A percentile compares a stretch with the other conserved stretches of the same genome.
Evolutionary conservation across 805 yeast genomes (phyloP).

Genomic region (Lipomyces yamanashiensis): DNA sequence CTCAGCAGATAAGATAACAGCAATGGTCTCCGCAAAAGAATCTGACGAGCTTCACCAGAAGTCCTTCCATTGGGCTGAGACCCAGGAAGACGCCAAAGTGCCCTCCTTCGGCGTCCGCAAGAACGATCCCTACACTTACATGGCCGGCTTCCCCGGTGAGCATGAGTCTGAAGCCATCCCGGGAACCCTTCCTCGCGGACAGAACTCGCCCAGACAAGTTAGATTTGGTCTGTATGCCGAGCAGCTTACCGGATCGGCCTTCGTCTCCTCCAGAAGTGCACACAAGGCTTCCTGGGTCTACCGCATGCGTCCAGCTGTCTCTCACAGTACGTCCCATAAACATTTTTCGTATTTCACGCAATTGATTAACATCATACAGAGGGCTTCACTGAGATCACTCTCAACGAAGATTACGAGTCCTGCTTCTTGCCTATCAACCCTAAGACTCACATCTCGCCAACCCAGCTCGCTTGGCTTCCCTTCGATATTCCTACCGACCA

Average conservation of each 20-base stretch:
- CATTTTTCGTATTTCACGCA: neutral
- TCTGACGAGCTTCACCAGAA: conserved; percentile 8
- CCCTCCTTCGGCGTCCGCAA: conserved; percentile 18
- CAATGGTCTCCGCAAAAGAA: conserved; percentile 10
- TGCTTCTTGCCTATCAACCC: conserved; percentile 25
- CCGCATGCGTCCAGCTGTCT: conserved; percentile 24
- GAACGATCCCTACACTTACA: conserved; percentile 16
- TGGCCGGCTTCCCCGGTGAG: conserved; percentile 11
- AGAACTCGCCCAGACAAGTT: conserved; percentile 17
- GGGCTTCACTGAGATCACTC: conserved; percentile 23
- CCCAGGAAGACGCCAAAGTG: conserved; percentile 17
- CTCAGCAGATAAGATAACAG: neutral
- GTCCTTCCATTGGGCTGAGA: conserved; percentile 22
- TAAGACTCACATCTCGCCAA: conserved; percentile 33
- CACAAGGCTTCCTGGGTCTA: conserved; percentile 23
- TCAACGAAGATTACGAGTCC: conserved; percentile 25
- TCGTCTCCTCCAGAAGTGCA: conserved; percentile 18
- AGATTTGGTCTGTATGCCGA: conserved; percentile 41
- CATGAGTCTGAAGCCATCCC: conserved; percentile 19
- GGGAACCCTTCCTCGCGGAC: conserved; percentile 20
- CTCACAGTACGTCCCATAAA: conserved; percentile 14
- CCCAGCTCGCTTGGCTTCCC: conserved; percentile 40
- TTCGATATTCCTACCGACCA: conserved; percentile 32
- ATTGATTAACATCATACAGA: neutral
- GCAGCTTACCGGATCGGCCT: conserved; percentile 43